Conservation (phyloP, 2,329 filamentous ascomycete species). For the Colletotrichum sp. region DNA sequence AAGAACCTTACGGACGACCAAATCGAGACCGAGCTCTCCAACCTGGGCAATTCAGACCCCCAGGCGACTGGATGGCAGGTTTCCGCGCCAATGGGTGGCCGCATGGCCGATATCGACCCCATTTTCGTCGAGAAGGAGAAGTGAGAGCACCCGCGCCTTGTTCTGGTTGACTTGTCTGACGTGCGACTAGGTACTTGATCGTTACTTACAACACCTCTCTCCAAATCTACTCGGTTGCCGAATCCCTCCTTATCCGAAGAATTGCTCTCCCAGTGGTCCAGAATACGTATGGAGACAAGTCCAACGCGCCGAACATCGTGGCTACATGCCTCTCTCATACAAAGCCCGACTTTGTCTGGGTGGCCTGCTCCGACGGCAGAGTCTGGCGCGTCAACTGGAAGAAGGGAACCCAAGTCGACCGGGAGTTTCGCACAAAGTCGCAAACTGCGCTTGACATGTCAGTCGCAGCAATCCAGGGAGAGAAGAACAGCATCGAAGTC, state of each 20-base stretch:
- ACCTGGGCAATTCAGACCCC: conserved; percentile 10
- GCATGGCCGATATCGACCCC: conserved; percentile 69
- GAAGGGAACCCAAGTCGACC: conserved; percentile 44
- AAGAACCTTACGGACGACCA: conserved; percentile 14
- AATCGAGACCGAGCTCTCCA: conserved; percentile 7
- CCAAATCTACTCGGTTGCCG: conserved; percentile 80
- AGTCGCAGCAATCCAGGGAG: conserved; percentile 42
- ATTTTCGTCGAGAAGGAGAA: conserved; percentile 66
- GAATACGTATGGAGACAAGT: conserved; percentile 26
- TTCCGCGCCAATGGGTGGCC: conserved; percentile 68
- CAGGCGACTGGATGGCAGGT: conserved; percentile 56
- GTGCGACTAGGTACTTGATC: conserved; percentile 68
- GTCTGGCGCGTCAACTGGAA: conserved; percentile 66
- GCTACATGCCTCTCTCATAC: conserved; percentile 43
- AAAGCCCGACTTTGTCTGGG: conserved; percentile 58
- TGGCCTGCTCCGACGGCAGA: conserved; percentile 62
- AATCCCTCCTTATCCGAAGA: conserved; percentile 79
- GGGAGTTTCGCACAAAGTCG: conserved; percentile 47
- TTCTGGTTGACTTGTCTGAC: conserved; percentile 28
- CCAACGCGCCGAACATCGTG: conserved; percentile 39
- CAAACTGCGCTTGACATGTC: conserved; percentile 51
- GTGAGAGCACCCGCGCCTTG: conserved; percentile 42
- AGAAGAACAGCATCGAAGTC: conserved; percentile 44
- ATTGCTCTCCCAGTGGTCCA: conserved; percentile 57
- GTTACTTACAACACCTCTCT: conserved; percentile 76